phyloP scores from a whole-genome alignment of 164 flowering plant species.

The Macadamia integrifolia region DNA sequence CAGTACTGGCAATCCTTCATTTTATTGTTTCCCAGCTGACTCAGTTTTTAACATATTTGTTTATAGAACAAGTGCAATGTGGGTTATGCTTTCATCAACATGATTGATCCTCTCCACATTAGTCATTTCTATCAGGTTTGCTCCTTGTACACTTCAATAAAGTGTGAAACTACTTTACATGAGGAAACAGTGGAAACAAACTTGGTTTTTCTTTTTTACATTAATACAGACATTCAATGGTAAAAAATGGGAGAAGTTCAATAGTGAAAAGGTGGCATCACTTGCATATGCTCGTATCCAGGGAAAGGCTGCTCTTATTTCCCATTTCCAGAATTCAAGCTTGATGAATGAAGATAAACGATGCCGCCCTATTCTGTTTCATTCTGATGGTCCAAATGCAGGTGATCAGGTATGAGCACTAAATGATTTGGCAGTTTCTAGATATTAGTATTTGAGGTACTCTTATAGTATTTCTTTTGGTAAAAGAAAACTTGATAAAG shows the following conservation, averaged over 20 bases:
- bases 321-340: constrained; percentile 92
- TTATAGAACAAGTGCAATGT: constrained; percentile 86
- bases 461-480: too few species aligned
- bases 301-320: constrained; percentile 76
- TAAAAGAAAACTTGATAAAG: too few species aligned
- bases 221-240: constrained; percentile 69
- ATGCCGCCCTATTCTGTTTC: constrained; percentile 85
- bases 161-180: background rate
- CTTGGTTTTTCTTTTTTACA: background rate
- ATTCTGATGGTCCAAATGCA: constrained; percentile 87
- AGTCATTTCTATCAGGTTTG: constrained; percentile 68
- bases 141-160: background rate
- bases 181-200: background rate
- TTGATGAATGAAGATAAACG: constrained; percentile 95
- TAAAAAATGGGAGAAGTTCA: constrained; percentile 91
- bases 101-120: constrained; percentile 61
- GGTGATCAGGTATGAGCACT: constrained; percentile 62
- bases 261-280: constrained; percentile 85
- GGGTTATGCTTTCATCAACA: constrained; percentile 89
- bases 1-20: too few species aligned
- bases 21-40: background rate
- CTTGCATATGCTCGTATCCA: constrained; percentile 91
- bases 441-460: background rate
- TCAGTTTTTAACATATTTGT: background rate
- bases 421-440: too few species aligned